Evolutionary conservation across 164 flowering plant species (phyloP).

Genomic region (Stephania cephalantha): DNA sequence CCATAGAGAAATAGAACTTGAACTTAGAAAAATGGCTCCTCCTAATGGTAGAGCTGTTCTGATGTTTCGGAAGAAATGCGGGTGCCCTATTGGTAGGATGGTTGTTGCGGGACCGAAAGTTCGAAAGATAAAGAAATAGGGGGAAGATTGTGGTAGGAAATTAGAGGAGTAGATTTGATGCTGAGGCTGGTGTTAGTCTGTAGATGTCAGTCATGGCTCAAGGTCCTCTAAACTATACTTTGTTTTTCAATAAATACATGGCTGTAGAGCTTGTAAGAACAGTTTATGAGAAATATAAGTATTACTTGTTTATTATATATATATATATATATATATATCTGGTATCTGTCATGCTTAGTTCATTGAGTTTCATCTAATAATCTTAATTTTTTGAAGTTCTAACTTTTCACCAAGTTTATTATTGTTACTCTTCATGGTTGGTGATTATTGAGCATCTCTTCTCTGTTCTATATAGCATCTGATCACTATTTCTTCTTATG

Average conservation of each 20-base stretch:
- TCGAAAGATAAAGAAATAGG: slow-evolving; percentile 65
- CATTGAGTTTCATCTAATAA: not conserved
- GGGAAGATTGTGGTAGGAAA: not conserved
- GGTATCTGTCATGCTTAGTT: not conserved
- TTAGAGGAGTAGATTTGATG: slow-evolving; percentile 4
- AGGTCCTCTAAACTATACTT: slow-evolving; percentile 5
- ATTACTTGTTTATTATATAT: not conserved
- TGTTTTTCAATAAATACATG: slow-evolving; percentile 11
- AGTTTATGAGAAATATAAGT: slow-evolving; percentile 7
- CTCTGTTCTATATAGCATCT: too few species aligned
- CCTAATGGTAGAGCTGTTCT: slow-evolving; percentile 83
- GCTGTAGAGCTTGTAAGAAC: slow-evolving; percentile 13
- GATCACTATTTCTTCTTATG: not conserved
- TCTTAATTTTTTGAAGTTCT: not conserved
- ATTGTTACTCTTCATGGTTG: not conserved
- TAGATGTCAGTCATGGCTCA: slow-evolving; percentile 2
- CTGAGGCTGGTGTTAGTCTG: not conserved
- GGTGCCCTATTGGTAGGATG: slow-evolving; percentile 80
- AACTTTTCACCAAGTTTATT: not conserved
- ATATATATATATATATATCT: not conserved
- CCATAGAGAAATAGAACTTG: slow-evolving; percentile 70
- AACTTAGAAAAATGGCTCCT: slow-evolving; percentile 94
- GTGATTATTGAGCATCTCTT: not conserved
- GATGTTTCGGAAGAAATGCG: slow-evolving; percentile 74
- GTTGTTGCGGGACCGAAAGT: slow-evolving; percentile 73